A percentile compares a stretch with the other conserved stretches of the same genome.
phyloP scores from a whole-genome alignment of 768 basidiomycete genomes.

The Termitomyces sp. region DNA sequence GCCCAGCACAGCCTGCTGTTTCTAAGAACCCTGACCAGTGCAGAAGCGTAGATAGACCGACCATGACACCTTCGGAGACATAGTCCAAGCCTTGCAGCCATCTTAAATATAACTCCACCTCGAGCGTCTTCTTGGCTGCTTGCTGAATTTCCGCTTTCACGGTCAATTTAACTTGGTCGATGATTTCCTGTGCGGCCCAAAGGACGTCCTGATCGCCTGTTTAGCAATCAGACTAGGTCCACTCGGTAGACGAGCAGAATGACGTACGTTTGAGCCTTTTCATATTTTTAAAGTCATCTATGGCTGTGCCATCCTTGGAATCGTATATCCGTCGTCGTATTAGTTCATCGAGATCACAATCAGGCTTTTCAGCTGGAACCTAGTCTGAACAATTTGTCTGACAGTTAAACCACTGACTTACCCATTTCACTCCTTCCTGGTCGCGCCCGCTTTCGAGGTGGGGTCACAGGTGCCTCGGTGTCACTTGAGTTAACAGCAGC shows the following conservation, averaged over 20 bases:
- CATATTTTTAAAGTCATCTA: conserved; percentile 15
- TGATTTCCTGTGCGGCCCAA: conserved; percentile 24
- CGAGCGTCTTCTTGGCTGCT: conserved; percentile 25
- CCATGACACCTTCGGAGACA: conserved; percentile 31
- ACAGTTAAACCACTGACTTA: neutral
- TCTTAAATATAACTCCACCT: conserved; percentile 36
- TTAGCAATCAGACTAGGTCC: neutral
- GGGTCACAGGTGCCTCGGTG: conserved; percentile 10
- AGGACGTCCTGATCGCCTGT: conserved; percentile 15
- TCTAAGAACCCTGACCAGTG: neutral
- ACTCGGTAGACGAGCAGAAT: neutral
- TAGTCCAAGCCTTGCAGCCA: conserved; percentile 36
- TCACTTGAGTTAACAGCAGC: conserved; percentile 13
- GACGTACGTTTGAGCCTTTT: conserved; percentile 11
- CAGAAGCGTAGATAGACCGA: conserved; percentile 12
- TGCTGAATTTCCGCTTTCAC: conserved; percentile 25
- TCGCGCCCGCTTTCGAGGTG: conserved; percentile 15
- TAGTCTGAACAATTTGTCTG: neutral
- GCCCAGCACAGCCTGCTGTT: conserved; percentile 26
- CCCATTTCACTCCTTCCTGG: conserved; percentile 7
- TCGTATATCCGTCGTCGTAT: conserved; percentile 11
- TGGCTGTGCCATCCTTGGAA: conserved; percentile 9
- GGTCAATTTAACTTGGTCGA: conserved; percentile 24
- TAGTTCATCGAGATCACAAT: conserved; percentile 15
- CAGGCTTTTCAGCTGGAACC: conserved; percentile 1